A percentile compares a stretch with the other conserved stretches of the same genome.
phyloP scores from a whole-genome alignment of 208 protist species.

The Vickermania ingenoplastis region DNA sequence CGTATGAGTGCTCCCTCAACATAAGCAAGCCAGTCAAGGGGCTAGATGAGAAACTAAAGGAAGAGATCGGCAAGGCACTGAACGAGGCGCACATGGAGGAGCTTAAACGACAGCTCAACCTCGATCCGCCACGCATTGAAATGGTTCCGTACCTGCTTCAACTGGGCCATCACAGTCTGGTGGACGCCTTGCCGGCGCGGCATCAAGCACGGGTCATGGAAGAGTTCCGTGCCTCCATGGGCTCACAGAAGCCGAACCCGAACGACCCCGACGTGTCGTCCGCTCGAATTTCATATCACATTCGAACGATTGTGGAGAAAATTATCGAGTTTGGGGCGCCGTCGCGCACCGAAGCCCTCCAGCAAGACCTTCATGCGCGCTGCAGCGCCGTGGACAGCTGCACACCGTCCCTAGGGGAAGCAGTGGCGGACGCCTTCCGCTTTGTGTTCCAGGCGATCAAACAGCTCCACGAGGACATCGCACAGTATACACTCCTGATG shows the following conservation, averaged over 20 bases:
- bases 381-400: conserved; percentile 30
- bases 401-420: conserved; percentile 42
- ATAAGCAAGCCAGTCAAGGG: conserved; percentile 16
- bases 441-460: conserved; percentile 56
- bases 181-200: conserved; percentile 56
- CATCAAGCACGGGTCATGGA: conserved; percentile 41
- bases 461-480: conserved; percentile 52
- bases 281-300: conserved; percentile 36
- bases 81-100: conserved; percentile 36
- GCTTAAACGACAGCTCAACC: conserved; percentile 44
- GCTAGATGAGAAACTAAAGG: conserved; percentile 11
- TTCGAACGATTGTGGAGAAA: conserved; percentile 55
- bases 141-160: conserved; percentile 38
- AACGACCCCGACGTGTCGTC: conserved; percentile 13
- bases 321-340: conserved; percentile 52
- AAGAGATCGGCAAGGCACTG: conserved; percentile 16
- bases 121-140: conserved; percentile 23
- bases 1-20: conserved; percentile 56
- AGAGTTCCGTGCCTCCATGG: conserved; percentile 68
- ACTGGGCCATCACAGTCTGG: conserved; percentile 40
- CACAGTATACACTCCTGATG: conserved; percentile 50
- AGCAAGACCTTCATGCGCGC: conserved; percentile 18
- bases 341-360: conserved; percentile 39
- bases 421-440: conserved; percentile 50
- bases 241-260: conserved; percentile 41